Conservation (phyloP, 2,329 filamentous ascomycete genomes). For the Aspergillus neoniger region DNA sequence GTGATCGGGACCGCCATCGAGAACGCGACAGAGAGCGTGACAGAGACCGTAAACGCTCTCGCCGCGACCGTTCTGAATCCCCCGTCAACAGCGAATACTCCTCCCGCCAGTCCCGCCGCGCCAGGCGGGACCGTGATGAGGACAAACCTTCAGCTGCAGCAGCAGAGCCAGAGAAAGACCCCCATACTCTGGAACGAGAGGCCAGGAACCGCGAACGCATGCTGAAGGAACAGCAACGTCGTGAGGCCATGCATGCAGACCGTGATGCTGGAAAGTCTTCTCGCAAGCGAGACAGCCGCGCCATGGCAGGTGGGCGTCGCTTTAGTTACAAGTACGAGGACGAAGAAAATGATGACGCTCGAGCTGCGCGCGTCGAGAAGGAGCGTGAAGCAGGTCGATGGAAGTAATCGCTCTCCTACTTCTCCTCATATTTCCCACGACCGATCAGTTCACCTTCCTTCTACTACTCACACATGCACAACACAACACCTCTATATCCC, state of each 20-base stretch:
- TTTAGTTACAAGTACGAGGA: conserved; percentile 55
- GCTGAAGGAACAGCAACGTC: conserved; percentile 66
- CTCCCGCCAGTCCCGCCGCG: conserved; percentile 36
- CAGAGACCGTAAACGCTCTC: conserved; percentile 43
- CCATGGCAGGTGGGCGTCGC: conserved; percentile 37
- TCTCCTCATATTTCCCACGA: not conserved
- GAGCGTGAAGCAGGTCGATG: conserved; percentile 43
- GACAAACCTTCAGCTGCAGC: conserved; percentile 20
- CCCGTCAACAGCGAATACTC: conserved; percentile 34
- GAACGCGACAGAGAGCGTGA: conserved; percentile 46
- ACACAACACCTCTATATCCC: not conserved
- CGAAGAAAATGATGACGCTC: conserved; percentile 41
- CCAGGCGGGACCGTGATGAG: conserved; percentile 38
- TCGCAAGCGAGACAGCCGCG: conserved; percentile 37
- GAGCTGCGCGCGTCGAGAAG: conserved; percentile 39
- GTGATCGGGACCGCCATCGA: conserved; percentile 28
- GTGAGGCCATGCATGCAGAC: conserved; percentile 52
- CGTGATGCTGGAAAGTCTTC: conserved; percentile 29
- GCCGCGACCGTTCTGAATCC: conserved; percentile 44
- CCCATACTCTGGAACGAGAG: conserved; percentile 74
- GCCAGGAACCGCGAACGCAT: conserved; percentile 63
- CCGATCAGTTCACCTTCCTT: too few relatives aligned
- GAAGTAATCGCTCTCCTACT: conserved; percentile 14
- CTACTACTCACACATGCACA: too few relatives aligned
- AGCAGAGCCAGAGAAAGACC: conserved; percentile 57